A percentile compares a stretch with the other conserved stretches of the same genome.
Evolutionary conservation across 257 asterid species (phyloP).

Genomic region (Solanum corneliomulleri): DNA sequence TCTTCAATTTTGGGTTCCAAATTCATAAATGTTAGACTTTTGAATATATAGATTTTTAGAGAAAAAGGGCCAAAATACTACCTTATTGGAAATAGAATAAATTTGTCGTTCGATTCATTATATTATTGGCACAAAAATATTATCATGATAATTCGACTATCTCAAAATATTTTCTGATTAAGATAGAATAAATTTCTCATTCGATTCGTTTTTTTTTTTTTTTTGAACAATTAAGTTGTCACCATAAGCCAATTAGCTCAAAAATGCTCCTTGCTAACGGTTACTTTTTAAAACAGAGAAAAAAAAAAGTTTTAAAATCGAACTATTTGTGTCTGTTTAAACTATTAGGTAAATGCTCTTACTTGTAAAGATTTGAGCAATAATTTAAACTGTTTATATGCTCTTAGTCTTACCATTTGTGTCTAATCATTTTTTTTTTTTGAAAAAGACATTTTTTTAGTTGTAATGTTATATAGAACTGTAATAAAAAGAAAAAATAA

Average conservation of each 20-base stretch:
- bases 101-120: neutral
- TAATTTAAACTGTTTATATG: too few relatives aligned
- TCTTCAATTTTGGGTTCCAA: neutral
- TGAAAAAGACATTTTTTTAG: too few relatives aligned
- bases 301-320: too few relatives aligned
- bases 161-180: neutral
- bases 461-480: too few relatives aligned
- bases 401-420: too few relatives aligned
- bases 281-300: too few relatives aligned
- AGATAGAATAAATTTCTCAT: neutral
- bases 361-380: too few relatives aligned
- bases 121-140: neutral
- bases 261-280: neutral
- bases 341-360: neutral
- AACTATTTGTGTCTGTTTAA: too few relatives aligned
- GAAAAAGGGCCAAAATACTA: neutral
- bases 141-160: too few relatives aligned
- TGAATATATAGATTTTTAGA: neutral
- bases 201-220: neutral
- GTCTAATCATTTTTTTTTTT: too few relatives aligned
- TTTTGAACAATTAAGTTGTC: neutral
- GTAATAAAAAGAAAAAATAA: neutral
- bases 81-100: neutral
- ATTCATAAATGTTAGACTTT: neutral
- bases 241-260: neutral